Percentiles rank a stretch among this genome's conserved stretches.
phyloP scores from a whole-genome alignment of 176 grass and related monocot genomes.

The Musa beccarii region DNA sequence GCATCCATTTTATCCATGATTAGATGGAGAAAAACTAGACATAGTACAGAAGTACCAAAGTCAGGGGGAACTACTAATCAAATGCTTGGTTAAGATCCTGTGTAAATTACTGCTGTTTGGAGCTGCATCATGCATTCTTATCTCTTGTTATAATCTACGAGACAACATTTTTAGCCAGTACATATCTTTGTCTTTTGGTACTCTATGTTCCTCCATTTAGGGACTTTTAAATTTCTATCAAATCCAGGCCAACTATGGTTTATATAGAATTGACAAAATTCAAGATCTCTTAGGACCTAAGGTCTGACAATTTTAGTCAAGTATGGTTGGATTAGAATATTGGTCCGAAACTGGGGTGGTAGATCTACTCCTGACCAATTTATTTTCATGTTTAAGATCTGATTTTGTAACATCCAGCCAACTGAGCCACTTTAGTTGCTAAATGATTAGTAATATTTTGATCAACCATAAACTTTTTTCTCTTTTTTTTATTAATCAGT shows the following conservation, averaged over 20 bases:
- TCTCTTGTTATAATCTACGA: too few species aligned
- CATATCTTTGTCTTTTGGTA: too few species aligned
- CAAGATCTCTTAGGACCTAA: conserved; percentile 84
- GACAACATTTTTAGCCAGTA: too few species aligned
- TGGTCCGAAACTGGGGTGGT: too few species aligned
- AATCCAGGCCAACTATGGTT: conserved; percentile 83
- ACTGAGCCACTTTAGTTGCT: background rate
- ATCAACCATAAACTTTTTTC: background rate
- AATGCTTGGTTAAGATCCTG: too few species aligned
- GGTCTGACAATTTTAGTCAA: conserved; percentile 27
- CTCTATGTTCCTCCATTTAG: background rate
- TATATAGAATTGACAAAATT: conserved; percentile 79
- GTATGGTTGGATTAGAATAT: background rate
- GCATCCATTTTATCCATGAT: too few species aligned
- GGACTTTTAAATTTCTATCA: background rate
- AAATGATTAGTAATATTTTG: background rate
- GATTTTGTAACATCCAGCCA: too few species aligned
- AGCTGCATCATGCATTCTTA: background rate
- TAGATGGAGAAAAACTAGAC: too few species aligned
- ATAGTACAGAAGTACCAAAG: too few species aligned
- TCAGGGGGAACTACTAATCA: too few species aligned
- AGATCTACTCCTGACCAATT: background rate
- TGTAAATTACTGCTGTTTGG: too few species aligned
- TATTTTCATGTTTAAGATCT: too few species aligned
- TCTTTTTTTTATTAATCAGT: background rate